Percentiles rank a stretch among this genome's conserved stretches.
phyloP scores from a whole-genome alignment of 1,139 yeast species.

The Scheffersomyces titani region DNA sequence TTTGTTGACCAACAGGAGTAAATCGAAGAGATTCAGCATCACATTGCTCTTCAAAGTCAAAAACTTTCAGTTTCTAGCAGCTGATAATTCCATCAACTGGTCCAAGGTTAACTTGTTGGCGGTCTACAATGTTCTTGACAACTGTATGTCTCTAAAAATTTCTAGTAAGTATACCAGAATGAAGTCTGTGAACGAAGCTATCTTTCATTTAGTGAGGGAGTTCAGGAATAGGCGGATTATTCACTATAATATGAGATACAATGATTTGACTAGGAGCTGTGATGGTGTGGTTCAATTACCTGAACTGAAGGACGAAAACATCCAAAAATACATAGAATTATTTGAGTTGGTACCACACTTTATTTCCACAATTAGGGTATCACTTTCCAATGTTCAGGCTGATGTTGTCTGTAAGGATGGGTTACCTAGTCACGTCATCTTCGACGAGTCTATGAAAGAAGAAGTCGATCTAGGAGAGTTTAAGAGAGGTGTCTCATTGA shows the following conservation, averaged over 20 bases:
- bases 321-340: constrained; percentile 19
- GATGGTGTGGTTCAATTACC: background rate
- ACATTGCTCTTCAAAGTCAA: constrained; percentile 29
- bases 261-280: constrained; percentile 8
- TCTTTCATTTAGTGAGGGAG: constrained; percentile 39
- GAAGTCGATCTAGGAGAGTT: constrained; percentile 40
- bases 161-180: constrained; percentile 29
- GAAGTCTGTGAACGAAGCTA: constrained; percentile 39
- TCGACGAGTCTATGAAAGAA: constrained; percentile 22
- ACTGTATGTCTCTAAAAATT: constrained; percentile 24
- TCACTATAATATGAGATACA: constrained; percentile 29
- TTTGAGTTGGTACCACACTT: constrained; percentile 34
- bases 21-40: constrained; percentile 9
- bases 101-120: constrained; percentile 31
- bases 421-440: constrained; percentile 34
- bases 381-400: constrained; percentile 28
- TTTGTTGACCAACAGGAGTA: constrained; percentile 5
- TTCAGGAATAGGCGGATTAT: constrained; percentile 30
- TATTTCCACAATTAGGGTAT: constrained; percentile 27
- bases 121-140: constrained; percentile 25
- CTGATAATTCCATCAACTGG: constrained; percentile 31
- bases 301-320: background rate
- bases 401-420: constrained; percentile 47
- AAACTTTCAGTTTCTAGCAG: constrained; percentile 30
- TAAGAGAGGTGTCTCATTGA: constrained; percentile 41